phyloP scores from a whole-genome alignment of 495 filamentous ascomycete species.

The Lasiosphaeria hispida region DNA sequence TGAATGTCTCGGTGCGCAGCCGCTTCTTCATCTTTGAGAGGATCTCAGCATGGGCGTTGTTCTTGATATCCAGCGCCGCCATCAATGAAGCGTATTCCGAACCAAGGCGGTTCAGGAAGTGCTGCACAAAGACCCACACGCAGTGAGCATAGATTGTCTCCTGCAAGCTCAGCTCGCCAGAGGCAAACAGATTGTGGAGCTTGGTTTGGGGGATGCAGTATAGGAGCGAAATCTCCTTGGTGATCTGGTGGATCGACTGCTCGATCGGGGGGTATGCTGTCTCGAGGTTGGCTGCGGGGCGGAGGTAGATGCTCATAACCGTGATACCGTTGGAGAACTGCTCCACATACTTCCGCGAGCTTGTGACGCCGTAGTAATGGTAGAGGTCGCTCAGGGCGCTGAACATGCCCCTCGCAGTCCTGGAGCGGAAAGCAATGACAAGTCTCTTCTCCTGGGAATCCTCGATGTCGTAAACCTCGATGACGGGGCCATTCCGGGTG shows the following conservation, averaged over 20 bases:
- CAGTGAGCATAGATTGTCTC: slow-evolving; percentile 97
- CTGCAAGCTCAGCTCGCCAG: slow-evolving; percentile 86
- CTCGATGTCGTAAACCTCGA: slow-evolving; percentile 96
- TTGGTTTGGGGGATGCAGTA: slow-evolving; percentile 98
- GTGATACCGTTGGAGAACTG: slow-evolving; percentile 98
- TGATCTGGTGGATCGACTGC: slow-evolving; percentile 96
- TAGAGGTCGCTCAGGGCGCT: slow-evolving; percentile 94
- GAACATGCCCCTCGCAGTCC: slow-evolving; percentile 91
- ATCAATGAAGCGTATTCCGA: slow-evolving; percentile 86
- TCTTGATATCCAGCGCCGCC: slow-evolving; percentile 70
- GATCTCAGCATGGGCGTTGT: slow-evolving; percentile 81
- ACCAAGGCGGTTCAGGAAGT: slow-evolving; percentile 93
- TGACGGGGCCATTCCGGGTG: slow-evolving; percentile 81
- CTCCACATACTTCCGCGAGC: slow-evolving; percentile 95
- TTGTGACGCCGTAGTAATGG: slow-evolving; percentile 97
- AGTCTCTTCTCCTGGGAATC: slow-evolving; percentile 84
- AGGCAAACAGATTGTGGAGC: slow-evolving; percentile 83
- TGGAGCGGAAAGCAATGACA: slow-evolving; percentile 88
- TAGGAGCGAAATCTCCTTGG: slow-evolving; percentile 93
- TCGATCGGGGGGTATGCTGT: slow-evolving; percentile 62
- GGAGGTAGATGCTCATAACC: slow-evolving; percentile 90
- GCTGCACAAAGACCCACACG: slow-evolving; percentile 94
- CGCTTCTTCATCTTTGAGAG: slow-evolving; percentile 95
- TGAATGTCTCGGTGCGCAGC: slow-evolving; percentile 94
- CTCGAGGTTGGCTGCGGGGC: slow-evolving; percentile 59